Base-by-base conservation (phyloP, 2,329 filamentous ascomycete genomes). In the Penicillium sp. region DNA sequence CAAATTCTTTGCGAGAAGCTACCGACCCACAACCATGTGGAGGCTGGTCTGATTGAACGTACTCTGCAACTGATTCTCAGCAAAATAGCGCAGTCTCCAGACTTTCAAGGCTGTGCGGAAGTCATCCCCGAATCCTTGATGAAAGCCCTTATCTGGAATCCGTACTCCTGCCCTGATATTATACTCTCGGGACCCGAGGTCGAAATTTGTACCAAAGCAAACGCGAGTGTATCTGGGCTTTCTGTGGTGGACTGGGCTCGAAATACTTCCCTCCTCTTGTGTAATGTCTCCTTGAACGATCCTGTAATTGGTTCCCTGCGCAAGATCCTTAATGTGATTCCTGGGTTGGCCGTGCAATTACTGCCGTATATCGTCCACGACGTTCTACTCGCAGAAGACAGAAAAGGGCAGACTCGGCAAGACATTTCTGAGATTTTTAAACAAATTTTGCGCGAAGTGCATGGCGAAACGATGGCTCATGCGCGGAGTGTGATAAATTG, bases 321-420 rank as follows among this genome's bases (percentile, higher is more conserved):
- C 1, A 84, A 84, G 5, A 82, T 95, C 39, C 77, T 97, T 5
- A 73, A 79, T 13, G 80, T 82, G 13, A 84, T 93, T 26, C 81
- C 84, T 41, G 84, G 84, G 0, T 86, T 97, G 68, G 89, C 92
- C 0, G 83, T 87, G 58, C 83, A 86, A 43, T 80, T 91, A 0
- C 88, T 98, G 49, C 92, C 93, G 0, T 96, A 90, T 63, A 84
- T 98, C 52, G 79, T 96, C 3, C 96, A 99, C 73, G 79, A 96
- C 43, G 86, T 92, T 16, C 80, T 99, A 0, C 78, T 86, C 1
- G 83, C 85, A 41, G 88, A 83, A n/a, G 82, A 88, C 27, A 80
- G 81, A 39, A 82, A 86, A 27, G 83, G 86, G 60, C 76, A 73
- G 1, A 76, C 86, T 31, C 89, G 87, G 54, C 79, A 82, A 8